Evolutionary conservation across 2,329 filamentous ascomycete genomes (phyloP).

Genomic region (Cladosporium oxysporum): DNA sequence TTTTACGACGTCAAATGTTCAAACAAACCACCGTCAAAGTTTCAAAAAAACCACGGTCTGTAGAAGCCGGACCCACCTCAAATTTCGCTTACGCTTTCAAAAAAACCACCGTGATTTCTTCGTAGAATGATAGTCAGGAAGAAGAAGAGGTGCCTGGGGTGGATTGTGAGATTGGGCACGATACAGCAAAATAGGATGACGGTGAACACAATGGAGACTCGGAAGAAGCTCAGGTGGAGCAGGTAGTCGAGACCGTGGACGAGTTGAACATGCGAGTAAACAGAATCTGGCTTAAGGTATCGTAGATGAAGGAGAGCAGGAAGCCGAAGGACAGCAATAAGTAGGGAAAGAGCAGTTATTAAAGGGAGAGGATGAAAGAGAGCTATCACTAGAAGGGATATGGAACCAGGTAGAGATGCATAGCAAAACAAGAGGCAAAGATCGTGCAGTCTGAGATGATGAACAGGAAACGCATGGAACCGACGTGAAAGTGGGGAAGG

Average conservation of each 20-base stretch:
- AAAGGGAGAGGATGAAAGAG: neutral
- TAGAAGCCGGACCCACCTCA: no score
- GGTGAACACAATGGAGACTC: neutral
- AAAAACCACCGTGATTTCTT: no score
- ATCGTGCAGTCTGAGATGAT: neutral
- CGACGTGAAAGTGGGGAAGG: neutral
- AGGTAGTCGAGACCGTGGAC: neutral
- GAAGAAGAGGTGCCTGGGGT: no score
- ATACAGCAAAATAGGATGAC: neutral
- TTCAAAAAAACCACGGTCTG: no score
- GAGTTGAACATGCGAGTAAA: neutral
- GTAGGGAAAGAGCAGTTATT: no score
- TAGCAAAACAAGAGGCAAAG: neutral
- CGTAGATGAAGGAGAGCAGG: no score
- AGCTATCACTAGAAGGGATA: no score
- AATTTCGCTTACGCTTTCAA: no score
- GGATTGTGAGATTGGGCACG: neutral
- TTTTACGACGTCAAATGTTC: no score
- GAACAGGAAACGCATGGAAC: neutral
- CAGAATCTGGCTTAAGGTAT: neutral
- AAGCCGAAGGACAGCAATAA: no score
- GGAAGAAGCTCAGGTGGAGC: neutral
- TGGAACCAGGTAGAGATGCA: neutral
- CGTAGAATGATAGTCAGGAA: no score
- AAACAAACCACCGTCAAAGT: no score